Conservation (phyloP, 345 rosid genomes). For the thale cress (Arabidopsis thaliana) region TAIR10.1 NC_003074.8:4503001-4503500, state of each 20-base stretch:
- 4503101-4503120: constrained; percentile 35
- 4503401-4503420: neutral
- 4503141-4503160: constrained; percentile 35
- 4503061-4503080: constrained; percentile 41
- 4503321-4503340: neutral
- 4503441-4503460: neutral
- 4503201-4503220: constrained; percentile 30
- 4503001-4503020: constrained; percentile 21
- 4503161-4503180: constrained; percentile 41
- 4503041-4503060: constrained; percentile 47
- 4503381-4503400: constrained; percentile 23
- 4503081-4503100: constrained; percentile 35
- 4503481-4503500: neutral
- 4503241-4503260: neutral
- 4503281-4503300: neutral
- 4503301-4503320: neutral
- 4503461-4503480: neutral
- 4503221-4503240: neutral
- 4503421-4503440: constrained; percentile 7
- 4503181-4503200: constrained; percentile 20
- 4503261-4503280: neutral
- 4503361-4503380: constrained; percentile 2
- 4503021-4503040: constrained; percentile 32
- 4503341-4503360: neutral
- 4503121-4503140: constrained; percentile 41